These are phyloP conservation scores for Kluyveromyces nonfermentans DNA, from an alignment of 805 yeast genomes.

Conservation along the genomic window DNA sequence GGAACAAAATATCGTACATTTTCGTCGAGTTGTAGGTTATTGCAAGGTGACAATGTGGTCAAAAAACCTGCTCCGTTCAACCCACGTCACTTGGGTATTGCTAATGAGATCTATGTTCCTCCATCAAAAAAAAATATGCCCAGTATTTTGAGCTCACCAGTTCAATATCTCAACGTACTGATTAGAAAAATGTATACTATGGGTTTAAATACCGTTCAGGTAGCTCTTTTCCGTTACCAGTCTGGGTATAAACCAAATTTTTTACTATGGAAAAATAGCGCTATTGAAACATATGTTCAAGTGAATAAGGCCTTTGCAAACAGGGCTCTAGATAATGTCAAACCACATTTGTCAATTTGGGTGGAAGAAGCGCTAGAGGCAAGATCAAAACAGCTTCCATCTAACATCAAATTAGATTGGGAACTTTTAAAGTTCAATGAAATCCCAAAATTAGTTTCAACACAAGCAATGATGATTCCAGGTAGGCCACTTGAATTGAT, in stretches of 20 bases:
- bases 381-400: conserved; percentile 49
- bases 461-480: conserved; percentile 58
- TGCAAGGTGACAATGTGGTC: background rate
- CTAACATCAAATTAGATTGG: conserved; percentile 58
- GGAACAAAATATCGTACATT: background rate
- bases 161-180: conserved; percentile 35
- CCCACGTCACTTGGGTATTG: conserved; percentile 34
- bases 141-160: conserved; percentile 34
- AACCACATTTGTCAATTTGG: conserved; percentile 46
- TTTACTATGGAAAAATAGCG: conserved; percentile 74
- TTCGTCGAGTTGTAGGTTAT: background rate
- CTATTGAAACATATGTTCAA: conserved; percentile 64
- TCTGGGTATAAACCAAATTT: conserved; percentile 60
- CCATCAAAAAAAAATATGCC: conserved; percentile 40
- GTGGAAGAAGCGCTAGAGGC: conserved; percentile 48
- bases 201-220: conserved; percentile 59
- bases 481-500: conserved; percentile 45
- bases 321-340: conserved; percentile 39
- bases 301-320: conserved; percentile 78
- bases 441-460: conserved; percentile 62
- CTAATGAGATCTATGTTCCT: conserved; percentile 42
- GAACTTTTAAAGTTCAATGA: conserved; percentile 58
- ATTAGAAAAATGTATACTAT: conserved; percentile 52
- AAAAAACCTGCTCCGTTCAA: conserved; percentile 22
- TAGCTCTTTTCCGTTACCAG: conserved; percentile 60